Percentiles rank a stretch among this genome's conserved stretches.
Conservation (phyloP, 2,329 filamentous ascomycete genomes). For the Arthroderma sp. region DNA sequence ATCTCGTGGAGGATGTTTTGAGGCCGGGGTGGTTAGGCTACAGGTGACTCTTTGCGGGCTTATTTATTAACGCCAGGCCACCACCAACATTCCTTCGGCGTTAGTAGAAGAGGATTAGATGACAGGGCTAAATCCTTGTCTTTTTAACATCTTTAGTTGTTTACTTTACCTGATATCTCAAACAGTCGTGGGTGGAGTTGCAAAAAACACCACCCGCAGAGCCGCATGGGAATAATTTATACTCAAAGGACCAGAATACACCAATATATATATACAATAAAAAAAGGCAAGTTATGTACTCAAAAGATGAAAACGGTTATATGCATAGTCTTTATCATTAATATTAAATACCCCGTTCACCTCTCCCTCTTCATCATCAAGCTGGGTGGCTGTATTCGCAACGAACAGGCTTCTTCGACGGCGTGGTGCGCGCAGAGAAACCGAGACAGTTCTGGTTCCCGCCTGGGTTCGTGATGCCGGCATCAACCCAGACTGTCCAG, state of each 20-base stretch:
- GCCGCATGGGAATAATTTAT: not conserved
- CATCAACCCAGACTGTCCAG: not conserved
- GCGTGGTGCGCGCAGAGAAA: not conserved
- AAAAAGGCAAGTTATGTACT: too few species aligned
- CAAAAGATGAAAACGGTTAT: too few species aligned
- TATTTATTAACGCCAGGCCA: not conserved
- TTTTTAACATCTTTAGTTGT: too few species aligned
- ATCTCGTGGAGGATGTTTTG: not conserved
- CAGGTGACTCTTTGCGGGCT: not conserved
- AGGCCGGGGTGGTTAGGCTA: not conserved
- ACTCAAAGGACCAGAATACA: too few species aligned
- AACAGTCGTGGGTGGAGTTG: not conserved
- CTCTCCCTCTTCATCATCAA: too few species aligned
- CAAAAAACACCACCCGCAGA: not conserved
- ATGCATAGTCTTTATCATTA: too few species aligned
- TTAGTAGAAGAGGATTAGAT: not conserved
- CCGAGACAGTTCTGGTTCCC: not conserved
- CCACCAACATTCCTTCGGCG: not conserved
- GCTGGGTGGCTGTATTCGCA: slow-evolving; percentile 1
- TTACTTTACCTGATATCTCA: too few species aligned
- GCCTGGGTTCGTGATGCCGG: not conserved
- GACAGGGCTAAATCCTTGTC: not conserved
- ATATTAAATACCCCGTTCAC: too few species aligned
- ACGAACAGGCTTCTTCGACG: not conserved
- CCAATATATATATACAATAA: too few species aligned